A percentile compares a stretch with the other conserved stretches of the same genome.
Conservation (phyloP, 2,329 filamentous ascomycete species). For the Thielaviopsis punctulata region DNA sequence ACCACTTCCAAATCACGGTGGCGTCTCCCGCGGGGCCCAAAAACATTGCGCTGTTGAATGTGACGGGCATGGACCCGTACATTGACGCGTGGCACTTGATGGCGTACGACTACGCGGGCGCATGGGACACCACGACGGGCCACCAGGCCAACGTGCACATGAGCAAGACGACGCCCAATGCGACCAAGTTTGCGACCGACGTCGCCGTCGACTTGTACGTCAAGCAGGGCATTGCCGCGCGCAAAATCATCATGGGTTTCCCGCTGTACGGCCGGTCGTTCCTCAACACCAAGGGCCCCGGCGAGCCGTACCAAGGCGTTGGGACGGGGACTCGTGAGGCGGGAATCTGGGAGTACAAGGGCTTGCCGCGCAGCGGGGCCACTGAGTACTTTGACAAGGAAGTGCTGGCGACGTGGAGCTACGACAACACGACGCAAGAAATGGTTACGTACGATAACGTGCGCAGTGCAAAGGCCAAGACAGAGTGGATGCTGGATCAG, state of each 20-base stretch:
- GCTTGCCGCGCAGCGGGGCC: constrained; percentile 44
- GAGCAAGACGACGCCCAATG: constrained; percentile 25
- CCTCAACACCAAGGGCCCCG: constrained; percentile 40
- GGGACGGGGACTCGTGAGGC: constrained; percentile 51
- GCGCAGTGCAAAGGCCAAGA: constrained; percentile 41
- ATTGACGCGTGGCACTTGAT: constrained; percentile 45
- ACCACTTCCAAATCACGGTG: constrained; percentile 34
- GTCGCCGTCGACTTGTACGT: constrained; percentile 45
- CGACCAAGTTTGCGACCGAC: constrained; percentile 54
- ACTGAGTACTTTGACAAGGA: constrained; percentile 38
- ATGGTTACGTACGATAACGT: constrained; percentile 57
- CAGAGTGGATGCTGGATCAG: constrained; percentile 39
- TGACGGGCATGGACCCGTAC: constrained; percentile 36
- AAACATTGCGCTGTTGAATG: constrained; percentile 33
- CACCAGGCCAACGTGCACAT: constrained; percentile 50
- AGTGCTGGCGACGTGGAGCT: constrained; percentile 52
- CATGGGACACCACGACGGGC: constrained; percentile 44
- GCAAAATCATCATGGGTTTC: constrained; percentile 62
- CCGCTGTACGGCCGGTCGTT: constrained; percentile 67
- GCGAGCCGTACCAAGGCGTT: constrained; percentile 42
- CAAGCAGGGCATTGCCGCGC: constrained; percentile 31
- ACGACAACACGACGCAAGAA: constrained; percentile 37
- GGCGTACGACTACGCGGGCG: constrained; percentile 55
- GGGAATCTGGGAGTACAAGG: constrained; percentile 70
- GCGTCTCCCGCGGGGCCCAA: constrained; percentile 30